Evolutionary conservation across 2,329 filamentous ascomycete species (phyloP).

Genomic region (Colletotrichum tanaceti): DNA sequence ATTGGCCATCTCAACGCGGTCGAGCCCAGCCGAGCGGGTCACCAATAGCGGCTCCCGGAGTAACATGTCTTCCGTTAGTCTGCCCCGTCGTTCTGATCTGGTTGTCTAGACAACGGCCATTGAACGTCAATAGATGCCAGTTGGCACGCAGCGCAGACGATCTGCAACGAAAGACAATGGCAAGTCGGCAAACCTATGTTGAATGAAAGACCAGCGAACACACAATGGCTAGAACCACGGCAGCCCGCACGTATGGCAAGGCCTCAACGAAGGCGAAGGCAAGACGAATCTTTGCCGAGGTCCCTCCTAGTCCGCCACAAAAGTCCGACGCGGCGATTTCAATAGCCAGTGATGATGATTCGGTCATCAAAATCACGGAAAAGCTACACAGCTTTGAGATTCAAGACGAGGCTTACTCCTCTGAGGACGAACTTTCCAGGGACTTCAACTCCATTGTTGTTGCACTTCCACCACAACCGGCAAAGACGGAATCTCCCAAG

Average conservation of each 20-base stretch:
- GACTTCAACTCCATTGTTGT: constrained; percentile 29
- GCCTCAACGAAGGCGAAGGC: constrained; percentile 59
- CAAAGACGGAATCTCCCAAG: constrained; percentile 3
- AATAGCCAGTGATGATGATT: constrained; percentile 34
- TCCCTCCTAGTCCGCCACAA: constrained; percentile 63
- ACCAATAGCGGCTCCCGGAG: constrained; percentile 18
- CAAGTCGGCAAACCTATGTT: neutral
- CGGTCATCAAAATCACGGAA: constrained; percentile 50
- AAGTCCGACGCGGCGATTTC: constrained; percentile 38
- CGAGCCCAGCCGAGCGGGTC: constrained; percentile 21
- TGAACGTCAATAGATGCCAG: constrained; percentile 35
- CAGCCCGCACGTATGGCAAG: constrained; percentile 64
- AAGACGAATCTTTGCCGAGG: constrained; percentile 62
- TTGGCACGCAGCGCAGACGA: constrained; percentile 19
- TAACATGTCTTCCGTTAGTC: constrained; percentile 8
- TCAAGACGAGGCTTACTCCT: constrained; percentile 40
- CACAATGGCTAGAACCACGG: constrained; percentile 59
- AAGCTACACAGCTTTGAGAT: constrained; percentile 50
- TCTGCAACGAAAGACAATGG: neutral
- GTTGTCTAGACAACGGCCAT: constrained; percentile 30
- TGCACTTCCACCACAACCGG: constrained; percentile 8
- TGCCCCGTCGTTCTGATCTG: neutral
- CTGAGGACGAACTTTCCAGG: constrained; percentile 35
- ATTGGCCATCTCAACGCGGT: constrained; percentile 23
- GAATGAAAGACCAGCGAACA: constrained; percentile 2